Conservation (phyloP, 805 yeast genomes). For the Zygosaccharomyces lentus region DNA sequence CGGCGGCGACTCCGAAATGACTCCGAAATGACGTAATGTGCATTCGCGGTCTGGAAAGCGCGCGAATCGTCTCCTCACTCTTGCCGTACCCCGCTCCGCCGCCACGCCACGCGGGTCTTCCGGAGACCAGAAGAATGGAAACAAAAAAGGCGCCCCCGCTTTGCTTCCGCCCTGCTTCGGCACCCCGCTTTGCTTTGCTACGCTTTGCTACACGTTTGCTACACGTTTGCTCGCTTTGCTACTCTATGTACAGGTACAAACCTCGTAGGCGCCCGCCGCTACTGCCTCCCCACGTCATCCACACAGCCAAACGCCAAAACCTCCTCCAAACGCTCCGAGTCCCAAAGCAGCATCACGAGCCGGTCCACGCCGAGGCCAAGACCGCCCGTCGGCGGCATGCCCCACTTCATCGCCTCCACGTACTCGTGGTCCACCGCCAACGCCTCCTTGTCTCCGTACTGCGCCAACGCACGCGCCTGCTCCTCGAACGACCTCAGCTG, state of each 20-base stretch:
- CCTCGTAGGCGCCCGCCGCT: constrained; percentile 2
- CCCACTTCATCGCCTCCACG: constrained; percentile 79
- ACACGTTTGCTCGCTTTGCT: too few species aligned
- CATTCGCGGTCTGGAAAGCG: too few species aligned
- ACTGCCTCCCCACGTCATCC: constrained; percentile 65
- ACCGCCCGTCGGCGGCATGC: constrained; percentile 97
- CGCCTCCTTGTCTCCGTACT: constrained; percentile 55
- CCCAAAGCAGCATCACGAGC: constrained; percentile 71
- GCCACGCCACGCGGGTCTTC: too few species aligned
- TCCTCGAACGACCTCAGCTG: constrained; percentile 60
- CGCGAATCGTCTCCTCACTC: too few species aligned
- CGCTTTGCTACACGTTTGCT: too few species aligned
- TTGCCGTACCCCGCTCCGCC: too few species aligned
- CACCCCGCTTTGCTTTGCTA: too few species aligned
- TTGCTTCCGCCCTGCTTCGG: too few species aligned
- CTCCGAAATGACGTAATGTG: too few species aligned
- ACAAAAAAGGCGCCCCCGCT: too few species aligned
- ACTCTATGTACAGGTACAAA: not conserved
- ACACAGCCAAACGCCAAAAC: constrained; percentile 74
- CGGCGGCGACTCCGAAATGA: too few species aligned
- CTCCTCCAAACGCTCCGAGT: constrained; percentile 60
- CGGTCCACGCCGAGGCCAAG: constrained; percentile 96
- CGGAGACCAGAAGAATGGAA: too few species aligned
- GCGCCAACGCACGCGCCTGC: constrained; percentile 50
- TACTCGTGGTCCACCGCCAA: constrained; percentile 65